Evolutionary conservation across 192 early-diverging fungal genomes (phyloP).

Genomic region (Coemansia sp.): DNA sequence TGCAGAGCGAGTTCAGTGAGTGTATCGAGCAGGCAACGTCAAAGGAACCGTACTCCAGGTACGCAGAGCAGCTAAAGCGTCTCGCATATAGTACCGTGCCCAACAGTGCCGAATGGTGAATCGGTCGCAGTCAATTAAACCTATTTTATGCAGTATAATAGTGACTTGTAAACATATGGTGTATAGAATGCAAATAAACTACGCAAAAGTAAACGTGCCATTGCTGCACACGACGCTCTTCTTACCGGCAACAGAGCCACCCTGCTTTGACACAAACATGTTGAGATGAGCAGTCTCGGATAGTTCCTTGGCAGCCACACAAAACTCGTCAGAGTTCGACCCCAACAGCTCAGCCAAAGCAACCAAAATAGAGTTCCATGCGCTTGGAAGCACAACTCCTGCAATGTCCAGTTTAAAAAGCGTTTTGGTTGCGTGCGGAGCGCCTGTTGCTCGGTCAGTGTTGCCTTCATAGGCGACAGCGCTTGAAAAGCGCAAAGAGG

Average conservation of each 20-base stretch:
- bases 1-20: background rate
- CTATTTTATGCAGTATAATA: background rate
- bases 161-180: background rate
- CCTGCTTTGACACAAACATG: conserved; percentile 41
- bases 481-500: conserved; percentile 18
- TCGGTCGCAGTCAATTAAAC: no score
- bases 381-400: conserved; percentile 35
- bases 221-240: conserved; percentile 9
- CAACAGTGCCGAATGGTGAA: no score
- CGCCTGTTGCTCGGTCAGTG: background rate
- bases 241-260: conserved; percentile 29
- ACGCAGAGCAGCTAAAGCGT: background rate
- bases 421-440: background rate
- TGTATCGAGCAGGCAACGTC: background rate
- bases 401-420: conserved; percentile 24
- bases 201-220: background rate
- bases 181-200: background rate
- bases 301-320: conserved; percentile 22
- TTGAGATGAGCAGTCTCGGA: conserved; percentile 31
- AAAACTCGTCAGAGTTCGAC: background rate
- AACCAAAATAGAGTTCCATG: conserved; percentile 20
- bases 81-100: background rate
- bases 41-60: background rate
- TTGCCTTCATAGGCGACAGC: conserved; percentile 17
- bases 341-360: conserved; percentile 12